Evolutionary conservation across 768 basidiomycete genomes (phyloP).

Genomic region (Termitomyces sp.): DNA sequence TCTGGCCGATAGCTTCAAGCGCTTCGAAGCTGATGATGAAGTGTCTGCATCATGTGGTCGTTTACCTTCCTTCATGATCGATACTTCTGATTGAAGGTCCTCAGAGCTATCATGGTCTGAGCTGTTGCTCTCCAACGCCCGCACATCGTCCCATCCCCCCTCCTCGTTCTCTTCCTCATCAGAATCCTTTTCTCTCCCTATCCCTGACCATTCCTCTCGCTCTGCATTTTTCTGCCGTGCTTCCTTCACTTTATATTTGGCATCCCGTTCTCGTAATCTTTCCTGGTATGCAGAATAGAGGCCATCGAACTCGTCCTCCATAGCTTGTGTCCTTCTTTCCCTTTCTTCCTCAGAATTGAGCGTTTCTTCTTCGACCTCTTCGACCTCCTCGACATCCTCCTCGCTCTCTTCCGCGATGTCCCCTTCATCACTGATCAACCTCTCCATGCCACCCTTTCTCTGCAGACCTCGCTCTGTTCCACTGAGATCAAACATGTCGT

Average conservation of each 20-base stretch:
- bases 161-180: constrained; percentile 34
- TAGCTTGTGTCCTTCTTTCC: constrained; percentile 48
- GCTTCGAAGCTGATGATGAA: constrained; percentile 35
- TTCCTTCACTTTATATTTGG: constrained; percentile 83
- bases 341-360: constrained; percentile 67
- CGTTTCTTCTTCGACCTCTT: constrained; percentile 31
- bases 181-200: constrained; percentile 29
- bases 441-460: constrained; percentile 34
- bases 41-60: constrained; percentile 32
- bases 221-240: constrained; percentile 67
- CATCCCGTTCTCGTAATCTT: constrained; percentile 74
- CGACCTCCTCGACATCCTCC: constrained; percentile 18
- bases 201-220: constrained; percentile 80
- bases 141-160: constrained; percentile 71
- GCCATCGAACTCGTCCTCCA: constrained; percentile 87
- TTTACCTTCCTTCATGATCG: constrained; percentile 25
- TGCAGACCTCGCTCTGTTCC: constrained; percentile 42
- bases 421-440: constrained; percentile 25
- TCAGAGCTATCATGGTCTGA: constrained; percentile 52
- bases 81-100: constrained; percentile 28
- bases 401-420: constrained; percentile 37
- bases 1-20: constrained; percentile 44
- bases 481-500: constrained; percentile 85
- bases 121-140: constrained; percentile 45
- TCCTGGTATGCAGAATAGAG: constrained; percentile 86